Evolutionary conservation across 1,284 basidiomycete genomes (phyloP).

Genomic region (Rhizopogon parksii): DNA sequence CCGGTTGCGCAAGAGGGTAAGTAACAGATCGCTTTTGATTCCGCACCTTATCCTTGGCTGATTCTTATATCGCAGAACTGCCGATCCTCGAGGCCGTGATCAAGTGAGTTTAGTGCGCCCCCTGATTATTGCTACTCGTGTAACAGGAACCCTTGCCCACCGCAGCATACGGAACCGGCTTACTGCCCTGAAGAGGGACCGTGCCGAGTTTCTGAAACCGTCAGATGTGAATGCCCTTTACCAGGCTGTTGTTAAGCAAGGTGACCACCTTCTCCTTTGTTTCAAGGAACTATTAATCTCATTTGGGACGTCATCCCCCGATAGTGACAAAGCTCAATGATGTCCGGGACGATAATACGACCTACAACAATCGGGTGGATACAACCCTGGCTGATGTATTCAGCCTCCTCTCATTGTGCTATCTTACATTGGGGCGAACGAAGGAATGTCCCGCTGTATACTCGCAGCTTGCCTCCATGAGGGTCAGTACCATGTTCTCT

Average conservation of each 20-base stretch:
- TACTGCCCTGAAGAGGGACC: slow-evolving; percentile 84
- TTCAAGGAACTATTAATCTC: not conserved
- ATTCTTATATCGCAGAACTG: slow-evolving; percentile 53
- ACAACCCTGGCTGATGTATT: slow-evolving; percentile 92
- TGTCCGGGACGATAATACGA: slow-evolving; percentile 73
- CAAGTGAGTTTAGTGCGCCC: slow-evolving; percentile 49
- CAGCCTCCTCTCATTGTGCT: slow-evolving; percentile 85
- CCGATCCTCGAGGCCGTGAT: slow-evolving; percentile 94
- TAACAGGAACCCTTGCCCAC: slow-evolving; percentile 22
- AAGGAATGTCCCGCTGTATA: slow-evolving; percentile 89
- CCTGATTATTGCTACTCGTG: slow-evolving; percentile 11
- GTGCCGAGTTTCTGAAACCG: slow-evolving; percentile 83
- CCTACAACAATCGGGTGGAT: slow-evolving; percentile 85
- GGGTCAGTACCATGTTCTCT: slow-evolving; percentile 52
- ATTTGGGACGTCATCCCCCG: slow-evolving; percentile 2
- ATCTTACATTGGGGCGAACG: slow-evolving; percentile 90
- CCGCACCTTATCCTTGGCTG: slow-evolving; percentile 15
- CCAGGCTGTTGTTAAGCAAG: slow-evolving; percentile 91
- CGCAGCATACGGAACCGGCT: slow-evolving; percentile 84
- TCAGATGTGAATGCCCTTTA: slow-evolving; percentile 93
- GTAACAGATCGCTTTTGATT: slow-evolving; percentile 16
- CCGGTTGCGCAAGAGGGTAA: slow-evolving; percentile 71
- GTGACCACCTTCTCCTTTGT: slow-evolving; percentile 34
- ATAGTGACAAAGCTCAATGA: slow-evolving; percentile 89
- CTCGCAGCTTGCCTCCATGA: slow-evolving; percentile 89